Percentiles rank a stretch among this genome's conserved stretches.
phyloP scores from a whole-genome alignment of 257 asterid genomes.

The Verbascum thapsus region DNA sequence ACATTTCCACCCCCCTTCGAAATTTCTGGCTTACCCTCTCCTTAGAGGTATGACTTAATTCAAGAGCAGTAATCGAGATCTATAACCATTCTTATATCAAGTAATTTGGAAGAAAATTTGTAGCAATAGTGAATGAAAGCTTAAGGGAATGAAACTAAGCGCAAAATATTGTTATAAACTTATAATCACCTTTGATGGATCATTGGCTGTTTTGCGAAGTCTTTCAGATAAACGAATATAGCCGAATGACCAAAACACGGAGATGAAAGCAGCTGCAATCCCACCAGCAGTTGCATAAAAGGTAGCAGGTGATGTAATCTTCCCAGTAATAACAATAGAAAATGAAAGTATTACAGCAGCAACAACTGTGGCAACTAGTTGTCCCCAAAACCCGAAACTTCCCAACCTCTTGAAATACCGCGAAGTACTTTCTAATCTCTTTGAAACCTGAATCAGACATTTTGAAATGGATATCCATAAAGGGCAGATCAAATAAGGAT shows the following conservation, averaged over 20 bases:
- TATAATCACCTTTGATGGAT: constrained; percentile 84
- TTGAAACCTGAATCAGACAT: constrained; percentile 61
- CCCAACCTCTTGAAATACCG: constrained; percentile 93
- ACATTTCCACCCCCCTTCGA: background rate
- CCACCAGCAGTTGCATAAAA: constrained; percentile 91
- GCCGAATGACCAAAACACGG: constrained; percentile 98
- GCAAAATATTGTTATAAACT: constrained; percentile 3
- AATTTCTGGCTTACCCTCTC: constrained; percentile 1
- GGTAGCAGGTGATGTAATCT: constrained; percentile 81
- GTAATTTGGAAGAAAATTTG: background rate
- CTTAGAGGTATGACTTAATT: constrained; percentile 14
- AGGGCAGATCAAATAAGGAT: constrained; percentile 17
- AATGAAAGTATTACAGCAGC: constrained; percentile 91
- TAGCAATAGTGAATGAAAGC: background rate
- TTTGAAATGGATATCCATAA: background rate
- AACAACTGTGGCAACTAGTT: constrained; percentile 79
- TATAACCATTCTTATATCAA: constrained; percentile 3
- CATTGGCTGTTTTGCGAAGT: constrained; percentile 76
- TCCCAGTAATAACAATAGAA: constrained; percentile 74
- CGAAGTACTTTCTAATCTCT: constrained; percentile 82
- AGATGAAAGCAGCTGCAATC: constrained; percentile 86
- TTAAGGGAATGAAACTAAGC: background rate
- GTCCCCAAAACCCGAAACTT: constrained; percentile 95
- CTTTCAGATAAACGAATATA: constrained; percentile 80
- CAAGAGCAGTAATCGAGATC: constrained; percentile 1